Conservation (phyloP, 1,284 basidiomycete genomes). For the Caloboletus firmus region DNA sequence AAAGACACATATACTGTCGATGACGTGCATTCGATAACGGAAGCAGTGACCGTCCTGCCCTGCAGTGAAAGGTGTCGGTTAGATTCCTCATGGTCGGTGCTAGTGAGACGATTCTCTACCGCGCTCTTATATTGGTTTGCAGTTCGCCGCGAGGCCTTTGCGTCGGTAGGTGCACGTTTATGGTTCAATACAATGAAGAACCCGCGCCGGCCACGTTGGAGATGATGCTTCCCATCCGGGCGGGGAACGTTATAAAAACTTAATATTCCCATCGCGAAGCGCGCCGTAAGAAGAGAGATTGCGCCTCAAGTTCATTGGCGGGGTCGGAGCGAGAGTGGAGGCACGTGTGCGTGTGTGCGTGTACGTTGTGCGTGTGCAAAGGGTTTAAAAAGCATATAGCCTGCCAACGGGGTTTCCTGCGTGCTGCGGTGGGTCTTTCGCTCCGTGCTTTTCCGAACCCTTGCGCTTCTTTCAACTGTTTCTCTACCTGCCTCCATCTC, state of each 20-base stretch:
- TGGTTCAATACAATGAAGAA: conserved; percentile 6
- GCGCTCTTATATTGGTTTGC: too few relatives aligned
- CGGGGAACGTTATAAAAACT: background rate
- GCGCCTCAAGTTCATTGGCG: conserved; percentile 20
- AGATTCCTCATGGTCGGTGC: background rate
- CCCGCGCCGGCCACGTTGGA: conserved; percentile 10
- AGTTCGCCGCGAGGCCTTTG: conserved; percentile 2
- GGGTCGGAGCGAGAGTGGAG: conserved; percentile 28
- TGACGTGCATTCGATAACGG: background rate
- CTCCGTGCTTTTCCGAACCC: background rate
- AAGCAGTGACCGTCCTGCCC: background rate
- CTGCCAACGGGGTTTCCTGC: conserved; percentile 3
- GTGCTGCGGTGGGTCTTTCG: conserved; percentile 3
- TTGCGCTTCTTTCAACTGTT: background rate
- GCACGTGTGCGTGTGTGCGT: too few relatives aligned
- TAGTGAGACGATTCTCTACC: background rate
- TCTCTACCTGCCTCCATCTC: background rate
- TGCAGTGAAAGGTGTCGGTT: background rate
- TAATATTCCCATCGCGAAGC: conserved; percentile 14
- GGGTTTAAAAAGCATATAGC: conserved; percentile 19
- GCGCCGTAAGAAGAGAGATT: conserved; percentile 2
- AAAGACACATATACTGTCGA: background rate
- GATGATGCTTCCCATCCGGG: conserved; percentile 15
- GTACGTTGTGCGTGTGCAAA: too few relatives aligned
- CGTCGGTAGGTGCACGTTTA: background rate